Conservation (phyloP, 2,329 filamentous ascomycete species). For the Penicillium expansum region DNA sequence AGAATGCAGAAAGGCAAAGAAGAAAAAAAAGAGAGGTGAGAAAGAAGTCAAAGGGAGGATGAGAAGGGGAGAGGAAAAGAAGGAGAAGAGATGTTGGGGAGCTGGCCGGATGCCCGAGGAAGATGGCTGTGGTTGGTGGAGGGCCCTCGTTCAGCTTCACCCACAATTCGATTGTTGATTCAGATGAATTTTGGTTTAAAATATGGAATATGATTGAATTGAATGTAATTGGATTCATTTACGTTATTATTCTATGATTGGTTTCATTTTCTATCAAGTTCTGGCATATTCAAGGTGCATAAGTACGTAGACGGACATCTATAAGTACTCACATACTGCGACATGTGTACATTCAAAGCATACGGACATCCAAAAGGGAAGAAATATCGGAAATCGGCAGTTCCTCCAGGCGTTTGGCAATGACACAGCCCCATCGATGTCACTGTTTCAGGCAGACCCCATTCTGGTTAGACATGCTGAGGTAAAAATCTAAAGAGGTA, state of each 20-base stretch:
- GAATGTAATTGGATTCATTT: neutral
- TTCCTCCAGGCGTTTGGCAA: conserved; percentile 2
- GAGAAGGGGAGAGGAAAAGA: conserved; percentile 22
- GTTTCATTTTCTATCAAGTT: neutral
- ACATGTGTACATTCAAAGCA: neutral
- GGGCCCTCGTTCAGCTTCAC: conserved; percentile 23
- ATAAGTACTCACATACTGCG: neutral
- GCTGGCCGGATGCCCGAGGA: conserved; percentile 23
- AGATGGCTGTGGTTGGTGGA: conserved; percentile 24
- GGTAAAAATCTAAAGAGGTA: neutral
- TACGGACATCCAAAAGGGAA: neutral
- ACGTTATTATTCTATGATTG: neutral
- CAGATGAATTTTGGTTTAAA: neutral
- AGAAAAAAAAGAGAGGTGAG: conserved; percentile 19
- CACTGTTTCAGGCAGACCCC: neutral
- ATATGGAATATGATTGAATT: neutral
- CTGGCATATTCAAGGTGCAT: neutral
- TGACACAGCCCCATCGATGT: conserved; percentile 20
- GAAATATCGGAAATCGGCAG: neutral
- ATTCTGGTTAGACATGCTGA: neutral
- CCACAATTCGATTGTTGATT: conserved; percentile 22
- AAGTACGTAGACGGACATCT: neutral
- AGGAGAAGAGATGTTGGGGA: conserved; percentile 22
- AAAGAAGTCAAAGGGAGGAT: conserved; percentile 27
- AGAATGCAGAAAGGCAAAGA: conserved; percentile 19